Evolutionary conservation across 2,329 filamentous ascomycete genomes (phyloP).

Genomic region (Clonostachys sp.): DNA sequence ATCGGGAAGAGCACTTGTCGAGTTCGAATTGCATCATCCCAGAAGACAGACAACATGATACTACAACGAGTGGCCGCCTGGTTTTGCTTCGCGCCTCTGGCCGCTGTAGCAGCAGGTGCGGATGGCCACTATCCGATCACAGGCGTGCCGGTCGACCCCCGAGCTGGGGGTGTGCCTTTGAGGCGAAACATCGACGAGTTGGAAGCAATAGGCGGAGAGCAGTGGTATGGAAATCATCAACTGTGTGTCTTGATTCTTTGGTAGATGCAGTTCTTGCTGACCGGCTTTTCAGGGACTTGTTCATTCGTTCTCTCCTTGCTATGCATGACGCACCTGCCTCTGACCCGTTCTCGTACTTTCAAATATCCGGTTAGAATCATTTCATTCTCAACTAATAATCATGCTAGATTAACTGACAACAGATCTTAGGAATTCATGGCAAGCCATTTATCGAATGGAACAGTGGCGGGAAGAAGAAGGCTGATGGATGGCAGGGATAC

Average conservation of each 20-base stretch:
- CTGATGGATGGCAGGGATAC: conserved; percentile 30
- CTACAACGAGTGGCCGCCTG: too few relatives aligned
- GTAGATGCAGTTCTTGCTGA: background rate
- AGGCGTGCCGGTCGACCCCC: conserved; percentile 27
- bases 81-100: too few relatives aligned
- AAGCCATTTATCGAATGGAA: conserved; percentile 36
- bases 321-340: conserved; percentile 33
- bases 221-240: conserved; percentile 30
- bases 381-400: conserved; percentile 1
- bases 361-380: conserved; percentile 34
- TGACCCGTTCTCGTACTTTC: conserved; percentile 43
- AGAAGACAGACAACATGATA: too few relatives aligned
- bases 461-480: conserved; percentile 22
- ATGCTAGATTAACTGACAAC: conserved; percentile 3
- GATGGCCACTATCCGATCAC: conserved; percentile 22
- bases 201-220: conserved; percentile 29
- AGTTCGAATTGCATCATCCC: too few relatives aligned
- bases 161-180: conserved; percentile 32
- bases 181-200: conserved; percentile 44
- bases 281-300: conserved; percentile 35
- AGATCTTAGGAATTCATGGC: conserved; percentile 29
- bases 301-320: conserved; percentile 36
- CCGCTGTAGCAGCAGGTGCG: conserved; percentile 10
- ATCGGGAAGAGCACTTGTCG: too few relatives aligned
- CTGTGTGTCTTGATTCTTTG: background rate